These are phyloP conservation scores for Debaryomyces sp. DNA, from an alignment of 1,139 yeast genomes.

Conservation along the genomic window DNA sequence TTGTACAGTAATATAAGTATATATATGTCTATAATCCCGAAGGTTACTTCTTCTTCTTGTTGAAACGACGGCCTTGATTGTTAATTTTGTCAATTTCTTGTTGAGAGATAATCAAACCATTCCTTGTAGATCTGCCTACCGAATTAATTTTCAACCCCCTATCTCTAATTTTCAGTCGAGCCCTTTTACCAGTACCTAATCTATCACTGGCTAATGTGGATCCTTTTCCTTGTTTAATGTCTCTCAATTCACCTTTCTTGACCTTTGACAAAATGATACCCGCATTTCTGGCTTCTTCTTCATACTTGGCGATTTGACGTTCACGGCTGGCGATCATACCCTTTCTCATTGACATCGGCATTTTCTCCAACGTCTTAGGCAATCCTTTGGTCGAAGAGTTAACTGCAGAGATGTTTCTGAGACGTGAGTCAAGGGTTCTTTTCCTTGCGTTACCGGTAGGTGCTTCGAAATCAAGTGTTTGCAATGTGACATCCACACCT, in stretches of 20 bases:
- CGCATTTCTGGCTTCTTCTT: constrained; percentile 80
- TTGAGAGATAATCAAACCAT: constrained; percentile 77
- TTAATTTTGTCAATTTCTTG: constrained; percentile 61
- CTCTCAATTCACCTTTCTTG: constrained; percentile 65
- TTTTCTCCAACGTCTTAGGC: constrained; percentile 61
- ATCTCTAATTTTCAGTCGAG: constrained; percentile 51
- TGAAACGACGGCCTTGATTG: constrained; percentile 12
- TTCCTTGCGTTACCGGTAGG: constrained; percentile 82
- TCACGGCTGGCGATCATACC: constrained; percentile 71
- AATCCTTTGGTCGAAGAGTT: constrained; percentile 48
- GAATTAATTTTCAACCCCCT: constrained; percentile 78
- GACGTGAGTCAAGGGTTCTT: constrained; percentile 70
- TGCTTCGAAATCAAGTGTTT: constrained; percentile 65
- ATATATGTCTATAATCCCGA: background rate
- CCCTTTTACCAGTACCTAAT: constrained; percentile 53
- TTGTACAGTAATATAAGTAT: background rate
- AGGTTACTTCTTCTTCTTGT: constrained; percentile 8
- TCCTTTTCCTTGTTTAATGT: constrained; percentile 57
- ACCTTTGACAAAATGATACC: constrained; percentile 78
- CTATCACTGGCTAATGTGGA: constrained; percentile 54
- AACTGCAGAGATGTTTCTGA: constrained; percentile 54
- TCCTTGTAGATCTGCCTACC: constrained; percentile 78
- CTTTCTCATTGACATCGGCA: constrained; percentile 87
- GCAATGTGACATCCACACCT: constrained; percentile 77
- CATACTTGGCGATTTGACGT: constrained; percentile 57